Evolutionary conservation across 2,329 filamentous ascomycete species (phyloP).

Genomic region (Ilyonectria robusta): DNA sequence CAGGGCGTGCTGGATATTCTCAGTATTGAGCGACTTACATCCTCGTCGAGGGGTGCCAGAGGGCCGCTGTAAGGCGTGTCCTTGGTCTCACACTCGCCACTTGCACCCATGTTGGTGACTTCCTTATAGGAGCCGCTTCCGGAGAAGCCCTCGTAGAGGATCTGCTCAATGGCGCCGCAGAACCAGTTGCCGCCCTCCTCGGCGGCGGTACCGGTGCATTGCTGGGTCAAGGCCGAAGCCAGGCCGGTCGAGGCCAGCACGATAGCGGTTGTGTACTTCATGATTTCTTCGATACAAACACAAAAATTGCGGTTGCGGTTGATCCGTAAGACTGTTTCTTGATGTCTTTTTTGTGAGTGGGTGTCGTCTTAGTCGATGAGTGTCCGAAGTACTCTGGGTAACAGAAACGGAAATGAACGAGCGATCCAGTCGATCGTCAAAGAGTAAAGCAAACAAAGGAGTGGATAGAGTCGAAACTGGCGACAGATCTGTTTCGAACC

Average conservation of each 20-base stretch:
- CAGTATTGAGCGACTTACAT: constrained; percentile 64
- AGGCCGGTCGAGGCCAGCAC: constrained; percentile 49
- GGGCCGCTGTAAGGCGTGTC: constrained; percentile 70
- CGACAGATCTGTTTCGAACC: constrained; percentile 35
- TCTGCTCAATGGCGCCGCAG: constrained; percentile 74
- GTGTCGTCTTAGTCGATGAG: not conserved
- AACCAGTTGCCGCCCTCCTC: constrained; percentile 73
- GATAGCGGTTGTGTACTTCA: constrained; percentile 50
- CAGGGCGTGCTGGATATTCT: not conserved
- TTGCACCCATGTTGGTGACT: constrained; percentile 71
- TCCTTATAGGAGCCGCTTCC: constrained; percentile 74
- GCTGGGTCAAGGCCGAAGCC: constrained; percentile 51
- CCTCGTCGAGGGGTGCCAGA: constrained; percentile 78
- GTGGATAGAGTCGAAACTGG: constrained; percentile 33
- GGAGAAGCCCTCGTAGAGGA: constrained; percentile 77
- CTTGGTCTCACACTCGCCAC: constrained; percentile 68
- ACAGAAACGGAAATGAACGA: constrained; percentile 32
- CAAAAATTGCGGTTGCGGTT: not conserved
- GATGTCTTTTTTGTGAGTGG: not conserved
- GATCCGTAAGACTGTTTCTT: not conserved
- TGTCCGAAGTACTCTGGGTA: constrained; percentile 30
- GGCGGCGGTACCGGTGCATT: constrained; percentile 53
- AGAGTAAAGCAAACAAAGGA: constrained; percentile 40
- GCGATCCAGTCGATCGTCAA: constrained; percentile 33
- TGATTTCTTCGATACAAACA: constrained; percentile 29